Evolutionary conservation across 2,329 filamentous ascomycete genomes (phyloP), one percentile per base, ranked within the genome.

Genomic region (Ophiostoma sp.): DNA sequence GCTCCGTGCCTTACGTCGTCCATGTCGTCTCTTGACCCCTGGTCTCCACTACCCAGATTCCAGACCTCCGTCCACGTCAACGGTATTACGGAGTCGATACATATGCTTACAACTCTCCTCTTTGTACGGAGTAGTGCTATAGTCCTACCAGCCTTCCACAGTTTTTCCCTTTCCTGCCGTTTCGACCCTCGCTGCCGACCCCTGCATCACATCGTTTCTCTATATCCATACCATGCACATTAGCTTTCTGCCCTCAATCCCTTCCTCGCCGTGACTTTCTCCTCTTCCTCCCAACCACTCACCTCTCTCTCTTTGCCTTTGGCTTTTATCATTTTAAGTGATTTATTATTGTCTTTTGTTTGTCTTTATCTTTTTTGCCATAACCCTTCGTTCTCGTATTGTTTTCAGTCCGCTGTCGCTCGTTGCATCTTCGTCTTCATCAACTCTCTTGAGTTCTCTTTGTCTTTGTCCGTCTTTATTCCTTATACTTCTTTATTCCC

Each of bases 161-260:
- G 31, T 70, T 52, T 36, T 36, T 23, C 3, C 66, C 35, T 31
- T 64, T 41, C 57, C 60, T 62, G 65, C 48, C 67, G 48, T 52
- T 54, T 62, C 44, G 44, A 48, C 44, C 44, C 8, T 27, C 41
- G 60, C 60, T 60, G 33, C 20, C 60, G 27, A 68, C 70, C 70
- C 69, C 70, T 71, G 70, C 70, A 67, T 69, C 70, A 41, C 70
- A 69, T 71, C 70, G 41, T 31, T 68, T 54, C 41, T 44, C 66
- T 17, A 48, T 68, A 57, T 39, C 57, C 67, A 48, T 54, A 65
- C 67, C 62, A 41, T 67, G 65, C 41, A 54, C 41, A 54, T 15
- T 17, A 48, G 35, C 52, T 67, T 67, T 68, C 54, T 33, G 31
- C 57, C 35, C 60, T 69, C 44, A 20, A 48, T 48, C 17, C 48